Conservation (phyloP, 2,329 filamentous ascomycete genomes). For the Salinomyces thailandicus region DNA sequence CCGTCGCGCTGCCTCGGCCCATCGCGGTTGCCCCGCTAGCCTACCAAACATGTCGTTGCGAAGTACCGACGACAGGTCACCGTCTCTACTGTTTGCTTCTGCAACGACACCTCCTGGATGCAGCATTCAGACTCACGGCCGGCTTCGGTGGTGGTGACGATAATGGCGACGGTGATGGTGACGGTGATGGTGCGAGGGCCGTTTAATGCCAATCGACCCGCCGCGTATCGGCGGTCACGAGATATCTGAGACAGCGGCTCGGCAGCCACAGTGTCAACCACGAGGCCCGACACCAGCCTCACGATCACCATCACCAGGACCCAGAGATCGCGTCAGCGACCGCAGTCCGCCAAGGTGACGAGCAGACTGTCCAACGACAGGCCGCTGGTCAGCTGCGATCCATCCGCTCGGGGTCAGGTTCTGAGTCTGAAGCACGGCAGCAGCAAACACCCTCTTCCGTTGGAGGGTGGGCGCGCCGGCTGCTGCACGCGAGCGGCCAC, state of each 20-base stretch:
- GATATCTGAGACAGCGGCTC: background rate
- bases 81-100: too few relatives aligned
- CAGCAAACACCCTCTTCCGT: background rate
- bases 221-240: background rate
- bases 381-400: background rate
- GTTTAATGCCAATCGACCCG: background rate
- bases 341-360: background rate
- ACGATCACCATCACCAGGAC: background rate
- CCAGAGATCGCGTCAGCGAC: background rate
- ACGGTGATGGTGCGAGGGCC: background rate
- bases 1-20: background rate
- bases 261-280: background rate
- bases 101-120: too few relatives aligned
- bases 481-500: background rate
- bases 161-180: background rate
- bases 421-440: background rate
- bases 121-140: background rate
- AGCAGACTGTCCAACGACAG: too few relatives aligned
- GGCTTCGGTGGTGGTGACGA: background rate
- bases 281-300: constrained; percentile 1
- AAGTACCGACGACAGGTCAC: constrained; percentile 1
- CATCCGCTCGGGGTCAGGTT: background rate
- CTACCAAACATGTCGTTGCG: constrained; percentile 1
- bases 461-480: background rate
- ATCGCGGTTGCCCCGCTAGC: background rate